phyloP scores from a whole-genome alignment of 2,329 filamentous ascomycete species.

The Exophiala xenobiotica region DNA sequence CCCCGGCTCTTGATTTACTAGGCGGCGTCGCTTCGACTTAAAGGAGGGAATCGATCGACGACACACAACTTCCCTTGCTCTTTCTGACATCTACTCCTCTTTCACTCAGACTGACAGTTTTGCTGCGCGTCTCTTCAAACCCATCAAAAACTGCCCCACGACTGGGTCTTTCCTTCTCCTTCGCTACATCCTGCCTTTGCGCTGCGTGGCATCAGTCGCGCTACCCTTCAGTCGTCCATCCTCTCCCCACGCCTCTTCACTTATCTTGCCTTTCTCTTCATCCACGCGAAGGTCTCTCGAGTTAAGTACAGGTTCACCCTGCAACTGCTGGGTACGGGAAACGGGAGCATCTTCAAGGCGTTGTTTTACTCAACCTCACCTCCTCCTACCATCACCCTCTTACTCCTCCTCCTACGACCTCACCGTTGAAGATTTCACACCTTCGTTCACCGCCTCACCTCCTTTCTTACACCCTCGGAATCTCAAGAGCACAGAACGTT shows the following conservation, averaged over 20 bases:
- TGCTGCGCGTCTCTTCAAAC: too few relatives aligned
- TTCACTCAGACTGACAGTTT: too few relatives aligned
- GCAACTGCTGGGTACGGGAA: constrained; percentile 18
- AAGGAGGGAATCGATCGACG: too few relatives aligned
- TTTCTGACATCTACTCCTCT: too few relatives aligned
- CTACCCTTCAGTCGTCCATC: too few relatives aligned
- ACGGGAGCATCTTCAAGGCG: constrained; percentile 23
- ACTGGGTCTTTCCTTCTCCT: too few relatives aligned
- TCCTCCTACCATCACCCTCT: constrained; percentile 7
- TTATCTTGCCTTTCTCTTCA: constrained; percentile 7
- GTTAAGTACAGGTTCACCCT: constrained; percentile 30
- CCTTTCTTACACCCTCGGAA: constrained; percentile 24
- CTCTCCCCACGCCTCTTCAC: constrained; percentile 2
- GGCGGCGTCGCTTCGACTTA: too few relatives aligned
- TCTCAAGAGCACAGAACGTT: constrained; percentile 22
- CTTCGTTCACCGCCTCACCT: constrained; percentile 15
- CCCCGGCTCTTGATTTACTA: too few relatives aligned
- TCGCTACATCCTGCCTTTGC: too few relatives aligned
- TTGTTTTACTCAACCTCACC: constrained; percentile 29
- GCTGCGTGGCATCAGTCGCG: too few relatives aligned
- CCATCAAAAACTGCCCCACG: too few relatives aligned
- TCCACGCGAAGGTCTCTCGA: constrained; percentile 16
- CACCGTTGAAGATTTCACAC: constrained; percentile 19
- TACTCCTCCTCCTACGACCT: constrained; percentile 17
- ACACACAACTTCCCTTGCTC: too few relatives aligned